Percentiles rank a stretch among this genome's conserved stretches.
These are phyloP conservation scores for Pseudopyrenochaeta lycopersici DNA, from an alignment of 2,329 filamentous ascomycete species.

Conservation along the genomic window DNA sequence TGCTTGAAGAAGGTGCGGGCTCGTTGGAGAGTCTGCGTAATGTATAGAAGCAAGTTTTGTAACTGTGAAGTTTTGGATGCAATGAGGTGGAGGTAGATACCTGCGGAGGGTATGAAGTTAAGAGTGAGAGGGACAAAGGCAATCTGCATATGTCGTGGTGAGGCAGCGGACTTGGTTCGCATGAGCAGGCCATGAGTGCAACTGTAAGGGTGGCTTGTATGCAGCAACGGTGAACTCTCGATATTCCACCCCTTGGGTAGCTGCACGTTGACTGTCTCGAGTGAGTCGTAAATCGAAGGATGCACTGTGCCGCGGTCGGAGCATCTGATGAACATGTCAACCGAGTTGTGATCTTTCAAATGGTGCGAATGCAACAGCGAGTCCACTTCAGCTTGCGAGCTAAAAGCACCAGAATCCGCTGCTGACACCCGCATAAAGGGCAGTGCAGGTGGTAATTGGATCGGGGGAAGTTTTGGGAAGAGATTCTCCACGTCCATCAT, in stretches of 20 bases:
- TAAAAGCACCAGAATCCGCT: conserved; percentile 47
- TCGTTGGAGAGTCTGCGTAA: conserved; percentile 80
- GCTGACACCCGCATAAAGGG: conserved; percentile 43
- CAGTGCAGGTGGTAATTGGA: conserved; percentile 44
- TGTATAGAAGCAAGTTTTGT: conserved; percentile 85
- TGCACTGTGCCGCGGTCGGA: conserved; percentile 76
- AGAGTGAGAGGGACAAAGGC: conserved; percentile 75
- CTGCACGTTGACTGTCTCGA: conserved; percentile 75
- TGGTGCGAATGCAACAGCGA: conserved; percentile 54
- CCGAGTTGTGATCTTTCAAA: conserved; percentile 73
- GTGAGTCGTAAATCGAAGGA: conserved; percentile 85
- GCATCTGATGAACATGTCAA: conserved; percentile 81
- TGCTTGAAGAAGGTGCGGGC: conserved; percentile 86
- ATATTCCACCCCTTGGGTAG: conserved; percentile 56
- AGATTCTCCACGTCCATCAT: conserved; percentile 52
- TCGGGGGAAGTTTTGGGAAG: conserved; percentile 50
- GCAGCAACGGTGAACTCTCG: conserved; percentile 62
- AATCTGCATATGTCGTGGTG: conserved; percentile 43
- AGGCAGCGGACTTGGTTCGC: conserved; percentile 46
- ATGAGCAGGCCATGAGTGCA: conserved; percentile 81
- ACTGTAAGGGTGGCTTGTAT: conserved; percentile 76
- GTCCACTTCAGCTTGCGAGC: conserved; percentile 52
- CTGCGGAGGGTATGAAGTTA: conserved; percentile 80
- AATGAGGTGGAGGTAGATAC: conserved; percentile 82
- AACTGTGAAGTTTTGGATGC: conserved; percentile 87